A percentile compares a stretch with the other conserved stretches of the same genome.
Conservation (phyloP, 495 filamentous ascomycete genomes). For the Penicillium lividum region DNA sequence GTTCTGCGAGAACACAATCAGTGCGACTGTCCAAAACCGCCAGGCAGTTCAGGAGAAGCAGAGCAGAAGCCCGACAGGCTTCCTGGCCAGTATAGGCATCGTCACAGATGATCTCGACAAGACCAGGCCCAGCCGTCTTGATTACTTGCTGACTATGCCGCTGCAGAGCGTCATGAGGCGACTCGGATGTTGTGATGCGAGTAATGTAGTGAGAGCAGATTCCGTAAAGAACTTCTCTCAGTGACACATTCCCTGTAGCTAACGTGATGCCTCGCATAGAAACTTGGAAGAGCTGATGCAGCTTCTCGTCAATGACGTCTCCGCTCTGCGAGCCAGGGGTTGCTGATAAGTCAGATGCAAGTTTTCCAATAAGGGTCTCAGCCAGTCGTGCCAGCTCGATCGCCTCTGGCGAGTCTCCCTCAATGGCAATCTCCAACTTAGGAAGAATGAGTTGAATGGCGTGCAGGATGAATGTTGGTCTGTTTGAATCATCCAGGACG, state of each 20-base stretch:
- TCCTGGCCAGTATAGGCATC: constrained; percentile 87
- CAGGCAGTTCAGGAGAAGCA: constrained; percentile 74
- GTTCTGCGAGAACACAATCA: constrained; percentile 71
- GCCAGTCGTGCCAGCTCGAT: constrained; percentile 75
- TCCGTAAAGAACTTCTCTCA: constrained; percentile 83
- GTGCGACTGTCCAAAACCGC: constrained; percentile 64
- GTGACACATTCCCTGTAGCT: constrained; percentile 63
- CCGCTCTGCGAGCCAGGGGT: constrained; percentile 50
- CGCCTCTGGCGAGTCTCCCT: constrained; percentile 63
- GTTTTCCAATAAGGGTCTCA: constrained; percentile 70
- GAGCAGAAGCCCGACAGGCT: constrained; percentile 75
- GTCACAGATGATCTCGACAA: constrained; percentile 86
- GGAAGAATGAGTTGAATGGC: constrained; percentile 82
- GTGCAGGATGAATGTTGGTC: constrained; percentile 76
- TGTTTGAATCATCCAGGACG: constrained; percentile 65
- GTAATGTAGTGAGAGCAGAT: constrained; percentile 83
- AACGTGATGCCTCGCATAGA: constrained; percentile 73
- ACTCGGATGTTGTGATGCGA: constrained; percentile 58
- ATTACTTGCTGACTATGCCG: constrained; percentile 72
- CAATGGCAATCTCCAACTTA: constrained; percentile 72
- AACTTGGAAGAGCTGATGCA: constrained; percentile 87
- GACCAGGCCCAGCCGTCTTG: constrained; percentile 70
- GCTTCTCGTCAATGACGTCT: constrained; percentile 82
- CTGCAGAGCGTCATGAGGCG: constrained; percentile 41
- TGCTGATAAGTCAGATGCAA: constrained; percentile 57